Evolutionary conservation across 805 yeast species (phyloP).

Genomic region (Sugiyamaella valdiviana): DNA sequence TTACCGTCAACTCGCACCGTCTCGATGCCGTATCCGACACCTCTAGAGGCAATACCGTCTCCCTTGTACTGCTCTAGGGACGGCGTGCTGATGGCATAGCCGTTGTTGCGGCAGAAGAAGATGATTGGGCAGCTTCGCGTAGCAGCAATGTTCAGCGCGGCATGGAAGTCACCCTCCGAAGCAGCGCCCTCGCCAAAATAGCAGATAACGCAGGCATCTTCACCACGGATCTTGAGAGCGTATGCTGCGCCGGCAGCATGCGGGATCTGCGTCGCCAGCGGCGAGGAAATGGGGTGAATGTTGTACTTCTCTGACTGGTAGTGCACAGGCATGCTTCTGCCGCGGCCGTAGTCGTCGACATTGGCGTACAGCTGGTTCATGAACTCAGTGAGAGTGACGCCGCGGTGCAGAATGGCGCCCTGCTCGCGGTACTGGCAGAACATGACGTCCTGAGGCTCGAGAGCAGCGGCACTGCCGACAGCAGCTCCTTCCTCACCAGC

Average conservation of each 20-base stretch:
- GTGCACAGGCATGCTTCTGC: constrained; percentile 33
- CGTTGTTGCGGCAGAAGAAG: constrained; percentile 32
- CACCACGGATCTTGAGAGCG: constrained; percentile 28
- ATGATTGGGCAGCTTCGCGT: constrained; percentile 32
- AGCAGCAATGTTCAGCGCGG: constrained; percentile 34
- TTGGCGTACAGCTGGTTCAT: constrained; percentile 31
- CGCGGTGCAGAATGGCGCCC: constrained; percentile 30
- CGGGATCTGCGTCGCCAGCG: constrained; percentile 32
- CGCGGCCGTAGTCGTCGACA: constrained; percentile 27
- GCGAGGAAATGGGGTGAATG: constrained; percentile 32
- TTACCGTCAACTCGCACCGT: constrained; percentile 34
- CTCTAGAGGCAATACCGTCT: constrained; percentile 33
- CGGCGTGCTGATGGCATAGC: constrained; percentile 34
- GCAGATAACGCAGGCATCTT: constrained; percentile 25
- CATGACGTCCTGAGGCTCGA: constrained; percentile 26
- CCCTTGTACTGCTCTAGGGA: constrained; percentile 32
- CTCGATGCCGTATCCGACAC: constrained; percentile 32
- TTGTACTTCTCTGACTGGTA: constrained; percentile 26
- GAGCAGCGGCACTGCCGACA: constrained; percentile 31
- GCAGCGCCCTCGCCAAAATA: constrained; percentile 35
- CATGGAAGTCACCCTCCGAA: constrained; percentile 34
- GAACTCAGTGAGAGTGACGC: constrained; percentile 28
- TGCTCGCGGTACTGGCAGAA: constrained; percentile 33
- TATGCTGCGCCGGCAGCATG: constrained; percentile 36
- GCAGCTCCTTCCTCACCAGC: constrained; percentile 35